Percentiles rank a stretch among this genome's conserved stretches.
Evolutionary conservation across 2,329 filamentous ascomycete genomes (phyloP).

Genomic region (Ophiocordyceps camponoti-floridani): DNA sequence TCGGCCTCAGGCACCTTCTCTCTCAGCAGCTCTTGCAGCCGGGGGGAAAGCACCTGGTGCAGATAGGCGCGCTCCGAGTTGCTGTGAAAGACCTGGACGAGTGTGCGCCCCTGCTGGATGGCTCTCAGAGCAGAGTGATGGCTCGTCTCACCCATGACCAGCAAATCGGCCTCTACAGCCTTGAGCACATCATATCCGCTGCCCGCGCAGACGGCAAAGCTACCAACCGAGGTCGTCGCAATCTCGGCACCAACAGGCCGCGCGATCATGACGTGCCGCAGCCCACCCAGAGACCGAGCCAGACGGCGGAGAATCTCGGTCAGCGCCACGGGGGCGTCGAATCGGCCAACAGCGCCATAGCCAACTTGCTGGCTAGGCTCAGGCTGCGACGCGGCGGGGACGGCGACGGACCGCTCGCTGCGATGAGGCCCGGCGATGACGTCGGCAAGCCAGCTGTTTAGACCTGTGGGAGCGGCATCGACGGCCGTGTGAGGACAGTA

Average conservation of each 20-base stretch:
- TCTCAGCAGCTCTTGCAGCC: constrained; percentile 41
- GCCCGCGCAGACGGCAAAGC: constrained; percentile 76
- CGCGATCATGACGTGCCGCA: constrained; percentile 33
- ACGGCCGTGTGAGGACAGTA: constrained; percentile 94
- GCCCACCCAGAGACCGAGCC: constrained; percentile 49
- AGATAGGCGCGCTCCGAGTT: constrained; percentile 84
- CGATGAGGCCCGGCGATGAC: constrained; percentile 44
- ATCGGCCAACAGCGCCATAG: constrained; percentile 31
- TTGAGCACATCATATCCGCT: constrained; percentile 66
- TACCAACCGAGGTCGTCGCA: constrained; percentile 30
- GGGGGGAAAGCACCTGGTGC: constrained; percentile 46
- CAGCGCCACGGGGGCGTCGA: constrained; percentile 20
- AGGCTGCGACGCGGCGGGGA: constrained; percentile 20
- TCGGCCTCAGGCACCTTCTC: constrained; percentile 30
- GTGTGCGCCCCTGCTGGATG: constrained; percentile 64
- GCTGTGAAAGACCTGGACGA: constrained; percentile 78
- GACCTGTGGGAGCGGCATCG: constrained; percentile 66
- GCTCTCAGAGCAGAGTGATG: constrained; percentile 84
- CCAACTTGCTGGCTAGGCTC: constrained; percentile 27
- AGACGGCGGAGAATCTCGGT: constrained; percentile 30
- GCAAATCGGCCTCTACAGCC: constrained; percentile 52
- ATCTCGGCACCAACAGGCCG: constrained; percentile 28
- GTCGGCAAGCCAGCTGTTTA: constrained; percentile 90
- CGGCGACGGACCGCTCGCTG: constrained; percentile 22
- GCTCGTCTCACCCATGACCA: constrained; percentile 84